Conservation (phyloP, 371 early-diverging fungal species). For the Modicella reniformis region DNA sequence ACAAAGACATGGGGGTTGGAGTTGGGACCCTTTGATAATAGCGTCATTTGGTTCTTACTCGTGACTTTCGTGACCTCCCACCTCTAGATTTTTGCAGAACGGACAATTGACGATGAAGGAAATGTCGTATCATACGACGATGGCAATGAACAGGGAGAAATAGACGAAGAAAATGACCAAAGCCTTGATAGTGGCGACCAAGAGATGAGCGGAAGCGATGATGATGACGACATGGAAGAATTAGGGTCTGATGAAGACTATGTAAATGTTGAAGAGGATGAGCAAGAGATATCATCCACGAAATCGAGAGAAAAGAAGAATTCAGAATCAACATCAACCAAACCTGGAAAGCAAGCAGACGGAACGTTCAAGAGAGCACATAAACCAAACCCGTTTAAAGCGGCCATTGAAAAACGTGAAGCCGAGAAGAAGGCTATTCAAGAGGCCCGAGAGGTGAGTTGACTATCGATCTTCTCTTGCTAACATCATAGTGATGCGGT, state of each 20-base stretch:
- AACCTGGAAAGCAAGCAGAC: slow-evolving; percentile 44
- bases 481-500: no score
- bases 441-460: slow-evolving; percentile 54
- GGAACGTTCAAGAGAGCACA: slow-evolving; percentile 44
- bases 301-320: slow-evolving; percentile 37
- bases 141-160: slow-evolving; percentile 41
- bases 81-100: slow-evolving; percentile 67
- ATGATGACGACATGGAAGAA: slow-evolving; percentile 39
- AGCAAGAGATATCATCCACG: slow-evolving; percentile 26
- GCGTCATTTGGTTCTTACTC: background rate
- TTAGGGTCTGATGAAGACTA: slow-evolving; percentile 23
- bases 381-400: slow-evolving; percentile 73
- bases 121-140: slow-evolving; percentile 62
- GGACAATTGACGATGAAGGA: slow-evolving; percentile 68
- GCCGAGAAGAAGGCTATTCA: slow-evolving; percentile 56
- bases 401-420: slow-evolving; percentile 61
- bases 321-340: slow-evolving; percentile 6
- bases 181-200: slow-evolving; percentile 57
- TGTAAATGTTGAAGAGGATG: slow-evolving; percentile 23
- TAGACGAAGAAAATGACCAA: slow-evolving; percentile 31
- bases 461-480: no score
- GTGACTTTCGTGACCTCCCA: background rate
- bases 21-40: no score
- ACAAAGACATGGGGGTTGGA: no score
- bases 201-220: slow-evolving; percentile 49